Conservation (phyloP, 2,329 filamentous ascomycete genomes). For the Didymella glomerata region DNA sequence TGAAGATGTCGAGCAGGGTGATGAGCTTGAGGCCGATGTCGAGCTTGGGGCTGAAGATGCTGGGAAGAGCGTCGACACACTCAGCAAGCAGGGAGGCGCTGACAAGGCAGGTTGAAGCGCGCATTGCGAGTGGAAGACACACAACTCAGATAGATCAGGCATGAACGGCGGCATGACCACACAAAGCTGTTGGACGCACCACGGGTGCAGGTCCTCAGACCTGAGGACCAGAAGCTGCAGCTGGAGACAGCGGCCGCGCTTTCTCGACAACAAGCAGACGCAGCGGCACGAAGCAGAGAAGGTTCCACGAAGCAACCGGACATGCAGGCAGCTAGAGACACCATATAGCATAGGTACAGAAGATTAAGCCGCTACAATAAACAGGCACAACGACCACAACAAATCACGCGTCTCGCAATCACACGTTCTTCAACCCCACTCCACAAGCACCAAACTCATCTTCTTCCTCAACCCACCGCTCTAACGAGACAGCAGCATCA, state of each 20-base stretch:
- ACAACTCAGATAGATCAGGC: not conserved
- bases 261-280: not conserved
- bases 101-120: conserved; percentile 13
- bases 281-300: not conserved
- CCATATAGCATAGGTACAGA: not conserved
- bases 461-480: conserved; percentile 8
- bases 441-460: not conserved
- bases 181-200: not conserved
- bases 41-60: conserved; percentile 5
- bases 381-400: not conserved
- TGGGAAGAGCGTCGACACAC: conserved; percentile 2
- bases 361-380: too few species aligned
- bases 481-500: not conserved
- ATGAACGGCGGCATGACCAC: not conserved
- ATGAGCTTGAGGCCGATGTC: conserved; percentile 57
- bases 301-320: too few species aligned
- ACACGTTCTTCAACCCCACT: not conserved
- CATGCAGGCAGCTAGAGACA: not conserved
- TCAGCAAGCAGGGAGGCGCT: not conserved
- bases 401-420: not conserved
- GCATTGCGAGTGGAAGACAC: not conserved
- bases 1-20: conserved; percentile 68
- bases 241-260: not conserved
- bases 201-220: not conserved
- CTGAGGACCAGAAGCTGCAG: not conserved